Evolutionary conservation across 176 grass and related monocot genomes (phyloP).

Genomic region (Chloris gayana): DNA sequence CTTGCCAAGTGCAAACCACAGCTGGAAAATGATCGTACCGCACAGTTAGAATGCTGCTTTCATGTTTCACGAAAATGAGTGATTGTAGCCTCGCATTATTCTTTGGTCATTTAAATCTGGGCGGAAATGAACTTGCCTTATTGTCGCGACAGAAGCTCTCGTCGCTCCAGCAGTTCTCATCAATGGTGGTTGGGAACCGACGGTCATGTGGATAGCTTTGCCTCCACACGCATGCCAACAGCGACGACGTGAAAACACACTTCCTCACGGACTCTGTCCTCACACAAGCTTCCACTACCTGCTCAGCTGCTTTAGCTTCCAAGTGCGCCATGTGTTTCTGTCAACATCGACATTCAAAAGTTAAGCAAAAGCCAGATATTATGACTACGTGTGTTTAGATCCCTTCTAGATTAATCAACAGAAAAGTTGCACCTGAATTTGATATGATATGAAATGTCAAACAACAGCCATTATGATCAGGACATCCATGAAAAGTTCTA

Average conservation of each 20-base stretch:
- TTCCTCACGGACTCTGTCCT: conserved; percentile 79
- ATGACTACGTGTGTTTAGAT: background rate
- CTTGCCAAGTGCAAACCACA: conserved; percentile 90
- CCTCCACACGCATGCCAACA: conserved; percentile 88
- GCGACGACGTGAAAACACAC: conserved; percentile 91
- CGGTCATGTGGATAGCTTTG: conserved; percentile 49
- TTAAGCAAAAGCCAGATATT: background rate
- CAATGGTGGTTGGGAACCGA: conserved; percentile 58
- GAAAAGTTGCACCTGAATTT: background rate
- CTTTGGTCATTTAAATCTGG: too few species aligned
- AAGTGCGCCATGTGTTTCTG: conserved; percentile 90
- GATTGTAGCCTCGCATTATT: too few species aligned
- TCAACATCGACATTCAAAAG: background rate
- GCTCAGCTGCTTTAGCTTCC: conserved; percentile 80
- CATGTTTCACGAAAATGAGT: background rate
- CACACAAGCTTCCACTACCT: conserved; percentile 86
- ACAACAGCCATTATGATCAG: too few species aligned
- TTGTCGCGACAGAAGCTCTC: conserved; percentile 80
- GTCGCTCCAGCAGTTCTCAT: conserved; percentile 94
- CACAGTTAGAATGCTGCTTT: background rate
- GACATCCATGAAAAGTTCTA: too few species aligned
- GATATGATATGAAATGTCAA: background rate
- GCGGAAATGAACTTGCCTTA: conserved; percentile 79
- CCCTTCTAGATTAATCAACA: background rate
- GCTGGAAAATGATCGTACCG: conserved; percentile 34